Conservation (phyloP, 345 rosid genomes). For the Populus euphratica region DNA sequence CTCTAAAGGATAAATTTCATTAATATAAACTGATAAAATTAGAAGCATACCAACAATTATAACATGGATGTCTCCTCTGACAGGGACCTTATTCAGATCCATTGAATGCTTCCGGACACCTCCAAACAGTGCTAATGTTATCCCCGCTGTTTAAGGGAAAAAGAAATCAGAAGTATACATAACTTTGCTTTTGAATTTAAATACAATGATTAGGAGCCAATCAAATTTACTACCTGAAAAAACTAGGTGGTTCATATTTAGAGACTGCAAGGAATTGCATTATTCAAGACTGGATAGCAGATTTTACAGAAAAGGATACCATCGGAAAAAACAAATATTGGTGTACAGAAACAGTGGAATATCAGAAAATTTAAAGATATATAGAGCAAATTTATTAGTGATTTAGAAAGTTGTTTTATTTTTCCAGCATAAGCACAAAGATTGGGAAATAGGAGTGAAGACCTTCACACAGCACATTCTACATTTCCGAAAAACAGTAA, state of each 20-base stretch:
- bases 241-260: neutral
- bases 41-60: slow-evolving; percentile 76
- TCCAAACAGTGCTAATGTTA: slow-evolving; percentile 86
- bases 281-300: neutral
- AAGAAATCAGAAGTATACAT: slow-evolving; percentile 5
- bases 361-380: neutral
- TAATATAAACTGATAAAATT: neutral
- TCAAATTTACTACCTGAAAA: neutral
- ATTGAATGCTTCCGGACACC: slow-evolving; percentile 90
- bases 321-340: neutral
- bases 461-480: neutral
- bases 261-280: neutral
- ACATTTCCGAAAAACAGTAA: neutral
- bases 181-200: neutral
- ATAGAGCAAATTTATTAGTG: neutral
- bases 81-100: slow-evolving; percentile 94
- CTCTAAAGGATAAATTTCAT: neutral
- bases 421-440: neutral
- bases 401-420: neutral
- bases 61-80: slow-evolving; percentile 98
- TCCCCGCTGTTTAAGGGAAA: slow-evolving; percentile 63
- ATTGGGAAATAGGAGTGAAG: neutral
- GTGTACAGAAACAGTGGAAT: neutral
- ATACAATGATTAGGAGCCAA: neutral
- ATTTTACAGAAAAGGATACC: neutral